A percentile compares a stretch with the other conserved stretches of the same genome.
Evolutionary conservation across 2,329 filamentous ascomycete species (phyloP).

Genomic region (Diaporthe sp.): DNA sequence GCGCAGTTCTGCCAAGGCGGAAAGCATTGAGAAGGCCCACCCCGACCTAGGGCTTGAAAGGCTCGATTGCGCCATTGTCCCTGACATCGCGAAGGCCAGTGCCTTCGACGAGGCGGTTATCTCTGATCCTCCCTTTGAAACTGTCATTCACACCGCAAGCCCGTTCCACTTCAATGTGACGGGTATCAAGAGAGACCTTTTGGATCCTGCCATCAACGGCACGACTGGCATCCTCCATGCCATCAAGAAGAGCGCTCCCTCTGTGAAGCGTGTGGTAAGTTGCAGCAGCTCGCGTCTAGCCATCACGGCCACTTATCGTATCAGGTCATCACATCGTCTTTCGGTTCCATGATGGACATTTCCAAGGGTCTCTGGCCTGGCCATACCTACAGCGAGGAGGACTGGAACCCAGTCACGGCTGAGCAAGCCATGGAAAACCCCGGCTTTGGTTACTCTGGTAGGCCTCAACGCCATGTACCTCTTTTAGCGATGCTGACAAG

Average conservation of each 20-base stretch:
- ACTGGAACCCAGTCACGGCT: conserved; percentile 55
- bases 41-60: conserved; percentile 52
- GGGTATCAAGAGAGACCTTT: conserved; percentile 56
- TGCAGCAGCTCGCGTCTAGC: no score
- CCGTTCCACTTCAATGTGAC: conserved; percentile 78
- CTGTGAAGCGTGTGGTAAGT: conserved; percentile 67
- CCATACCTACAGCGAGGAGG: conserved; percentile 53
- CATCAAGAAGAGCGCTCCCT: conserved; percentile 52
- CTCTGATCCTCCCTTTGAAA: conserved; percentile 69
- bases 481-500: no score
- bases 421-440: conserved; percentile 43
- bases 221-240: conserved; percentile 61
- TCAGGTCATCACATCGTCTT: conserved; percentile 59
- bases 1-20: conserved; percentile 57
- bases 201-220: conserved; percentile 67
- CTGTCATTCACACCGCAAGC: conserved; percentile 78
- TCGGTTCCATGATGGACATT: conserved; percentile 53
- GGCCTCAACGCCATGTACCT: no score
- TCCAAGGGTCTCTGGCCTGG: conserved; percentile 43
- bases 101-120: conserved; percentile 70
- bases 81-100: conserved; percentile 75
- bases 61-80: conserved; percentile 66
- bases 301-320: not conserved
- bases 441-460: no score
- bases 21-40: conserved; percentile 53